Evolutionary conservation across 805 yeast species (phyloP).

Genomic region (Ogataea philodendri): DNA sequence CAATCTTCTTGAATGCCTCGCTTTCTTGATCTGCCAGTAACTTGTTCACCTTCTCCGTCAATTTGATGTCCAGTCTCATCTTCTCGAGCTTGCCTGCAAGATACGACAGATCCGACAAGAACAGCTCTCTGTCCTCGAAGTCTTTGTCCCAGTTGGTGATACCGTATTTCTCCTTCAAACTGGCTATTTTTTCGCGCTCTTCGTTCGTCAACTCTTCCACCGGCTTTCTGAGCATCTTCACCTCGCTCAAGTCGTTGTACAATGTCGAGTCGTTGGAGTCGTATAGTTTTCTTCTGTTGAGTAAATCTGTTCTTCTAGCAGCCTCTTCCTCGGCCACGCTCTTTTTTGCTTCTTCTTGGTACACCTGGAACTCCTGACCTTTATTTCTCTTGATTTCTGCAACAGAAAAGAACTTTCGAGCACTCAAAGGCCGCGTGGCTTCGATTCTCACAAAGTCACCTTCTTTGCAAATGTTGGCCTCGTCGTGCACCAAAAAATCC

Average conservation of each 20-base stretch:
- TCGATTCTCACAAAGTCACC: conserved; percentile 96
- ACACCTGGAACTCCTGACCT: conserved; percentile 88
- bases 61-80: conserved; percentile 21
- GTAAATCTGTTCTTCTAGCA: conserved; percentile 51
- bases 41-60: conserved; percentile 18
- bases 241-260: conserved; percentile 31
- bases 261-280: conserved; percentile 26
- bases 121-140: conserved; percentile 32
- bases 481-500: conserved; percentile 91
- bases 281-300: conserved; percentile 43
- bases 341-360: conserved; percentile 68
- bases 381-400: conserved; percentile 86
- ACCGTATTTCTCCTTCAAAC: conserved; percentile 35
- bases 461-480: conserved; percentile 84
- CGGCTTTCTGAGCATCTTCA: conserved; percentile 20
- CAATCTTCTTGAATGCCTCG: conserved; percentile 37
- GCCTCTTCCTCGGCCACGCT: conserved; percentile 68
- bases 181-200: conserved; percentile 38
- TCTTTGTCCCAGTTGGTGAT: conserved; percentile 26
- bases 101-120: conserved; percentile 26
- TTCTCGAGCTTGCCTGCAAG: conserved; percentile 23
- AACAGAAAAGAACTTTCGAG: conserved; percentile 81
- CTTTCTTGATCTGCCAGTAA: conserved; percentile 32
- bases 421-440: conserved; percentile 79
- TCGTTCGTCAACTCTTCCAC: conserved; percentile 22